Evolutionary conservation across 352 stramenopile species (phyloP), one percentile per base, ranked within the genome.

Genomic region (Phytophthora pluvialis): DNA sequence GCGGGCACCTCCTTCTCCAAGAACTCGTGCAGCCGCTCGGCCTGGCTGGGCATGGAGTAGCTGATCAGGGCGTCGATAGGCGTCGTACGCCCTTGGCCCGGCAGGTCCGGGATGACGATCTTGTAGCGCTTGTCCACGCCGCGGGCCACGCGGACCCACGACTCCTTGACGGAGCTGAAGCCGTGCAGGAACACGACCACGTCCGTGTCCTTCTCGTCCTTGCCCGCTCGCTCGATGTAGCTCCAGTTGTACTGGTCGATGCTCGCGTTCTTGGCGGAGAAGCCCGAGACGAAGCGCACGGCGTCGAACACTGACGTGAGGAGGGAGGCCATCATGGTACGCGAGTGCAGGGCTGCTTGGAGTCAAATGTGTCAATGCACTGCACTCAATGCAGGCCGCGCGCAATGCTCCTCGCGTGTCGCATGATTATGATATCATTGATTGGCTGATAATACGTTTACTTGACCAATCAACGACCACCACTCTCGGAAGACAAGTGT

Each of bases 151-250:
- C 75, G 74, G 45, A 84, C 58, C 81, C 80, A 89, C 31, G 80
- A 89, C 58, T 90, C 80, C 44, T 93, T 93, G 32, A 79, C 59
- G 25, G 80, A 88, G 50, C 77, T 86, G 63, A 93, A 93, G 56
- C 85, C 85, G 35, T 91, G 82, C 40, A 93, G 66, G 36, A 90
- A 87, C 9, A 91, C 73, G 1, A 93, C 78, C 0, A 80, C 57
- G 54, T 88, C 80, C 12, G 74, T 76, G 31, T 70, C 58, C 15
- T 77, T 64, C 8, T 80, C 56, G 42, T 71, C 66, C 33, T 80
- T 74, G 26, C 64, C 78, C 11, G 72, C 59, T 11, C 80, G 72
- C 59, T 93, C 80, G 32, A 93, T 83, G 77, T 87, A 93, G 42
- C 78, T 86, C 84, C 84, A 93, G 42, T 80, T 80, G 60, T 89